Percentiles rank a stretch among this genome's conserved stretches.
Evolutionary conservation across 305 asterid species (phyloP).

Genomic region (Galium porrigens): DNA sequence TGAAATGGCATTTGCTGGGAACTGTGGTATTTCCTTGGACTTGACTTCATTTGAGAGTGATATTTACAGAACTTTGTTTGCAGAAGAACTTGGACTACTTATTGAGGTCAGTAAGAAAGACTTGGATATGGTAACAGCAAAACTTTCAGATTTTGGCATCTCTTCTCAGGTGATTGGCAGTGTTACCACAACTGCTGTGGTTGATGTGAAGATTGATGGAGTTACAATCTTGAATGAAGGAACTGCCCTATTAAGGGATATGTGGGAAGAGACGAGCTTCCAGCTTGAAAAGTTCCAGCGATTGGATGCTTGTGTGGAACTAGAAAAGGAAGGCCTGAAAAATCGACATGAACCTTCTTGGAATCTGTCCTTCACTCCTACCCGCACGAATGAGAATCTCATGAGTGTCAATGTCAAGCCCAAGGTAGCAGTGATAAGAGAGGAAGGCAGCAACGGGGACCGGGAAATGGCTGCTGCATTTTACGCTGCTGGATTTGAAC

Average conservation of each 20-base stretch:
- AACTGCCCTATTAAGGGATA: constrained; percentile 46
- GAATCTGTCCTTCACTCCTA: constrained; percentile 57
- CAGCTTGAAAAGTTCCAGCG: constrained; percentile 67
- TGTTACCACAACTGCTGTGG: constrained; percentile 33
- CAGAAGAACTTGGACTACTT: constrained; percentile 77
- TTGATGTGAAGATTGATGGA: constrained; percentile 48
- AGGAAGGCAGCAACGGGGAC: constrained; percentile 95
- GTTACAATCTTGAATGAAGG: constrained; percentile 38
- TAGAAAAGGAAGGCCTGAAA: constrained; percentile 64
- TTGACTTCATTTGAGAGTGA: constrained; percentile 32
- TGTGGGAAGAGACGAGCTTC: constrained; percentile 92
- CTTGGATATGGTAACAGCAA: constrained; percentile 28
- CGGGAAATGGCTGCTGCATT: constrained; percentile 91
- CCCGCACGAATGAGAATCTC: constrained; percentile 37
- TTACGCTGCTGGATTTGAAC: constrained; percentile 73
- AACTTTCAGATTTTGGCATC: constrained; percentile 35
- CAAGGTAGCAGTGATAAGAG: constrained; percentile 70
- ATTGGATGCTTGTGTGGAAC: constrained; percentile 61
- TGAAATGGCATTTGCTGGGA: constrained; percentile 96
- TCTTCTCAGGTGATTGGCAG: constrained; percentile 48
- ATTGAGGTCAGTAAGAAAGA: constrained; percentile 51
- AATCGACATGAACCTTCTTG: constrained; percentile 55
- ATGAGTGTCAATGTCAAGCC: constrained; percentile 47
- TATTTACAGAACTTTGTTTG: constrained; percentile 43
- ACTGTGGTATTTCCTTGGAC: constrained; percentile 51